Evolutionary conservation across 1,139 yeast species (phyloP), one percentile per base, ranked within the genome.

Genomic region (Wickerhamiella pararugosa): DNA sequence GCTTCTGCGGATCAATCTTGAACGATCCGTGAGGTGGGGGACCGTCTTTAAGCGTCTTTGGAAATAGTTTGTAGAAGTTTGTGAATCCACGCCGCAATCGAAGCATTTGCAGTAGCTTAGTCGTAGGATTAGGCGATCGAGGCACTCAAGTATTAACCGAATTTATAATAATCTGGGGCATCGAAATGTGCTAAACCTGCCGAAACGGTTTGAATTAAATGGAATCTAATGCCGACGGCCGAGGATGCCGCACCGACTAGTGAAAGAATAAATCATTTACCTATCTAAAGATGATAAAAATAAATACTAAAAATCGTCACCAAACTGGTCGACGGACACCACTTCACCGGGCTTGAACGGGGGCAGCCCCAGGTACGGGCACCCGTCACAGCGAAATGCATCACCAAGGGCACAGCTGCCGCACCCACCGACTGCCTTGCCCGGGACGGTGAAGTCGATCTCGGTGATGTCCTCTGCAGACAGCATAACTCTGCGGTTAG

Each of bases 361-460:
- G 7, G 99, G 98, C 45, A 92, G 69, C 0, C 99, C 98, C 52
- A 90, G 67, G 62, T 77, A 92, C 36, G 98, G 99, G 63, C 99
- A 90, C 3, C 97, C 96, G 54, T 87, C 94, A 62, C 99, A 90
- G 56, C 99, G 70, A 65, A 90, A 90, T 0, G 98, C 98, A 61
- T 90, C 98, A 34, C 99, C 98, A 44, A 90, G 70, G 0, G 97
- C 79, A 65, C 99, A 90, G 7, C 94, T 82, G 21, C 95, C 95
- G 65, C 99, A 90, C 1, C 96, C 95, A 30, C 97, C 96, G 6
- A 73, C 72, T 4, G 67, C 60, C 61, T 87, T 90, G 32, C 97
- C 97, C 50, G 86, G 84, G 10, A 87, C 76, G 1, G 98, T 90
- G 62, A 90, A 92, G 59, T 92, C 98, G 45, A 92, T 76, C 59